Evolutionary conservation across 2,329 filamentous ascomycete genomes (phyloP), one percentile per base, ranked within the genome.

Genomic region (Pseudogymnoascus sp.): DNA sequence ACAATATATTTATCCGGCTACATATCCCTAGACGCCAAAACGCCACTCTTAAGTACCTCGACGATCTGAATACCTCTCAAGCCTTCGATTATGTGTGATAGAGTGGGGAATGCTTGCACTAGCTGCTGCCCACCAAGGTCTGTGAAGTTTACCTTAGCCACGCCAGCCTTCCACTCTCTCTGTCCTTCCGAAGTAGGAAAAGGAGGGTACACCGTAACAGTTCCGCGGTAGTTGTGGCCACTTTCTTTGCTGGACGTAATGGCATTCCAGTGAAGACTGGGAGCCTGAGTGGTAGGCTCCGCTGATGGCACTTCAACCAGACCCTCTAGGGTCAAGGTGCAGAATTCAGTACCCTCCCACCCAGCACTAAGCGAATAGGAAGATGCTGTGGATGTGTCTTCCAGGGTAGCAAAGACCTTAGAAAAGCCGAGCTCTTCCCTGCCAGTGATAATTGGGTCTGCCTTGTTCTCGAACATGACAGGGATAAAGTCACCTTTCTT

Each of bases 391-490:
- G 25, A 43, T n/a, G 60, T 38, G 7, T 62, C 59, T 2, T 68
- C 66, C 5, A 68, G 36, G 12, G 64, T 68, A n/a, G 66, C 63
- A 66, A 75, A 82, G 0, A 83, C 66, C 70, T 84, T 85, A 1
- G 82, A 80, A 75, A 84, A 80, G 0, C 82, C 82, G 2, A 84
- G 74, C 66, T 84, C 82, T 62, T 84, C 82, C 2, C 82, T 72
- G 0, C 81, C 74, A 3, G 80, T 82, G 0, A 86, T 71, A 59
- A 88, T 86, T 0, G 85, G 82, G 65, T 88, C 85, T 0, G 83
- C 75, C 63, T 83, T 72, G 59, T 74, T 78, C 66, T 85, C 82
- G 66, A 84, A 84, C 0, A 84, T 72, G 2, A 84, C 72, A 0
- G 82, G 79, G 59, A 84, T 71, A 64, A 80, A 84, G 0, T 77